Base-by-base conservation (phyloP, 1,284 basidiomycete species). In the Naganishia sp. region DNA sequence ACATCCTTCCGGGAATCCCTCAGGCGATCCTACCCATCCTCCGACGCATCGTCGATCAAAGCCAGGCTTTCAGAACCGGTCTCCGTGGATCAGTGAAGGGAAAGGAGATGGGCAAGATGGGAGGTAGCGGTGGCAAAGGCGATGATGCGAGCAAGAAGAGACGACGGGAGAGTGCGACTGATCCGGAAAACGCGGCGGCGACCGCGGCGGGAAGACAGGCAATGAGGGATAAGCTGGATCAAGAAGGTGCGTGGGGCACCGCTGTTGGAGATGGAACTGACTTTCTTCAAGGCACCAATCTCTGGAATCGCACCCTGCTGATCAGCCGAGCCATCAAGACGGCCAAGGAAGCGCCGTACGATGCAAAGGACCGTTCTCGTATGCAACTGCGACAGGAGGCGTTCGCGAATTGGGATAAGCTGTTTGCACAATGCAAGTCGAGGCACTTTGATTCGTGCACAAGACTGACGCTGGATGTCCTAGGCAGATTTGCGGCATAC, bases 141-240 rank as follows among this genome's bases (percentile, higher is more conserved):
- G 48, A 36, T 7, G 59, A 28, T 7, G 48, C 21, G 4, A 48
- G 31, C 9, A 61, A 52, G 48, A 61, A 61, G 36, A 49, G 59
- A 10, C 39, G 31, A 28, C 48, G 59, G 11, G 48, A 61, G 18
- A 46, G 31, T 18, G 21, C 21, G 48, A 28, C 23, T 28, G 36
- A 61, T n/a, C 25, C 6, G 42, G 21, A 36, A 16, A 25, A 16
- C 6, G 33, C 39, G 33, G 36, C 18, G 21, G 48, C 59, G 59
- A 44, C 46, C 43, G 25, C 59, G 10, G 6, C 6, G 39, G 31
- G 52, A 39, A 61, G 59, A 39, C 59, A 61, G 42, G 43, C 25
- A 4, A 61, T 61, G 49, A 61, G 43, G 48, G 59, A 61, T 33
- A 61, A 52, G 36, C 36, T 61, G 33, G 59, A 61, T 61, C 48